Evolutionary conservation across 2,329 filamentous ascomycete species (phyloP).

Genomic region (Paramyrothecium sp.): DNA sequence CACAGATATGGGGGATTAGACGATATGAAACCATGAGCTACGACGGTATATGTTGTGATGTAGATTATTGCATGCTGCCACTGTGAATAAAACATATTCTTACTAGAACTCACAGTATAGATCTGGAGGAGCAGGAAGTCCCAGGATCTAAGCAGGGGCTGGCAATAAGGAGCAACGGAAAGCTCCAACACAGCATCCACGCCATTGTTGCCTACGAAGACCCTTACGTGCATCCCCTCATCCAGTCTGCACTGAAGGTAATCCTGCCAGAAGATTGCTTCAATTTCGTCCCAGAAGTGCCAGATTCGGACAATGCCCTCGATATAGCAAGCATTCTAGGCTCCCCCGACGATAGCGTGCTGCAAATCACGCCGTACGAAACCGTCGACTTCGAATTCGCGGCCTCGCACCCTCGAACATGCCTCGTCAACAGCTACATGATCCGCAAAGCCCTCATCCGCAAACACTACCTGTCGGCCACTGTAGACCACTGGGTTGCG

Average conservation of each 20-base stretch:
- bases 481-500: slow-evolving; percentile 78
- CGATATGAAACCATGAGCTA: not conserved
- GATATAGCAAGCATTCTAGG: slow-evolving; percentile 35
- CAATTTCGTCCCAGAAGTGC: slow-evolving; percentile 50
- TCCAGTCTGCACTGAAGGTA: slow-evolving; percentile 68
- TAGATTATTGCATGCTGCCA: not conserved
- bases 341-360: slow-evolving; percentile 40
- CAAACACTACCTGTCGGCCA: slow-evolving; percentile 89
- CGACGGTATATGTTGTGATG: not conserved
- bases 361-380: slow-evolving; percentile 89
- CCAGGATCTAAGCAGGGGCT: slow-evolving; percentile 12
- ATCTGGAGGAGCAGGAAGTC: slow-evolving; percentile 5
- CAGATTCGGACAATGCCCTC: slow-evolving; percentile 26
- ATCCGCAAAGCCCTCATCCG: slow-evolving; percentile 95
- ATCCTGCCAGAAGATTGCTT: slow-evolving; percentile 55
- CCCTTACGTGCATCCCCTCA: slow-evolving; percentile 82
- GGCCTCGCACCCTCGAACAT: slow-evolving; percentile 57
- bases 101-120: slow-evolving; percentile 27
- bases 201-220: slow-evolving; percentile 84
- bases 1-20: not conserved
- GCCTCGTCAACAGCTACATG: slow-evolving; percentile 83
- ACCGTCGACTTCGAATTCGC: slow-evolving; percentile 79
- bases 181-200: slow-evolving; percentile 37
- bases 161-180: slow-evolving; percentile 15
- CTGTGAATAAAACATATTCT: slow-evolving; percentile 34